Evolutionary conservation across 2,329 filamentous ascomycete species (phyloP).

Genomic region (Colletotrichum sp.): DNA sequence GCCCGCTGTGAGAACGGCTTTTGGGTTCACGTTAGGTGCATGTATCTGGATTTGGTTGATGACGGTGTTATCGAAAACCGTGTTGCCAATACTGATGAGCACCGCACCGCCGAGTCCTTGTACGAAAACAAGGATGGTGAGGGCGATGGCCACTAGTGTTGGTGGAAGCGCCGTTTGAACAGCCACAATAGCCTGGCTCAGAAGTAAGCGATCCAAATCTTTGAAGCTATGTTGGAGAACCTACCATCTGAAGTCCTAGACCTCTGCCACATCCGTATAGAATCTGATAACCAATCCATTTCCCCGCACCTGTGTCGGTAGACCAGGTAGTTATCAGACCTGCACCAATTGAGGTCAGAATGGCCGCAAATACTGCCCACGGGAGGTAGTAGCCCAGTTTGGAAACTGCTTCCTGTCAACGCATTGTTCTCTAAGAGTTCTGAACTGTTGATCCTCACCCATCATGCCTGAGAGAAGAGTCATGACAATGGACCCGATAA

Average conservation of each 20-base stretch:
- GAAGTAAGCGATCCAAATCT: background rate
- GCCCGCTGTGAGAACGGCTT: conserved; percentile 43
- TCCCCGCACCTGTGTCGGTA: conserved; percentile 30
- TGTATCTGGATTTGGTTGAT: background rate
- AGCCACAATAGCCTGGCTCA: conserved; percentile 25
- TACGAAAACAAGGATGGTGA: conserved; percentile 34
- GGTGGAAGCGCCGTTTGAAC: conserved; percentile 30
- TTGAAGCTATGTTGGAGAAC: background rate
- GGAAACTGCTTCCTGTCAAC: background rate
- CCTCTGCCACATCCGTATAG: conserved; percentile 50
- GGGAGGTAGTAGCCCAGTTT: conserved; percentile 21
- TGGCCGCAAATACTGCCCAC: conserved; percentile 35
- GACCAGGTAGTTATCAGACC: conserved; percentile 43
- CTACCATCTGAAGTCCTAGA: conserved; percentile 43
- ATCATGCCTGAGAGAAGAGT: conserved; percentile 36
- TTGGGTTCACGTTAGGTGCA: conserved; percentile 34
- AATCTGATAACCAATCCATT: conserved; percentile 55
- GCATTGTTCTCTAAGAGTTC: rapidly evolving
- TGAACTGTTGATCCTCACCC: conserved; percentile 24
- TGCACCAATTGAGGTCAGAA: conserved; percentile 37
- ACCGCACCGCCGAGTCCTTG: conserved; percentile 53
- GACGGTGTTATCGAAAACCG: background rate
- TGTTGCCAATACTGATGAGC: conserved; percentile 42
- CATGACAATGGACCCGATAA: conserved; percentile 39
- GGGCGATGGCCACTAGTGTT: conserved; percentile 28